Evolutionary conservation across 257 asterid genomes (phyloP).

Genomic region (Anisodus acutangulus): DNA sequence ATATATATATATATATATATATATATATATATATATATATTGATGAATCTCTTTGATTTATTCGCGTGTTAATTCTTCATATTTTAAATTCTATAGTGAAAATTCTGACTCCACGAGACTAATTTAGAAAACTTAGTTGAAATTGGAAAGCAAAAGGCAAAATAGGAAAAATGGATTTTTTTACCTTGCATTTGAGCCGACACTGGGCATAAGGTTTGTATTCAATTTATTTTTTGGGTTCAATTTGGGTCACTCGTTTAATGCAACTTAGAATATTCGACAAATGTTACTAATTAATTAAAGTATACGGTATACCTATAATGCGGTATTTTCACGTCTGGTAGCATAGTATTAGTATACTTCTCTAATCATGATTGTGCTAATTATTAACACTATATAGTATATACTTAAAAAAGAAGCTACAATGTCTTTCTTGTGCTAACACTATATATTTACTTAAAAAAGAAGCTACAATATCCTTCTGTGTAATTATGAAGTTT

Average conservation of each 20-base stretch:
- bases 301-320: neutral
- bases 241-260: neutral
- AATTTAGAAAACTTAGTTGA: neutral
- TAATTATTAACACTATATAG: neutral
- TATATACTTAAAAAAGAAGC: neutral
- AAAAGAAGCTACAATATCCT: neutral
- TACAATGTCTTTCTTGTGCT: neutral
- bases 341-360: neutral
- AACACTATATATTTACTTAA: neutral
- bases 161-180: neutral
- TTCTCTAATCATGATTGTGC: neutral
- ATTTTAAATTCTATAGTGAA: too few relatives aligned
- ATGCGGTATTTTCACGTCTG: slow-evolving; percentile 1
- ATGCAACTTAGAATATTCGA: neutral
- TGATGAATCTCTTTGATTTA: too few relatives aligned
- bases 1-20: too few relatives aligned
- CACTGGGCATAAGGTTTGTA: neutral
- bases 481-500: neutral
- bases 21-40: too few relatives aligned
- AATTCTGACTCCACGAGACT: too few relatives aligned
- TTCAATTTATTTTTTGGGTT: neutral
- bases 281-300: neutral
- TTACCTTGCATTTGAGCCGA: too few relatives aligned
- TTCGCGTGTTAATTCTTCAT: too few relatives aligned
- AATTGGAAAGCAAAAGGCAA: neutral